phyloP scores from a whole-genome alignment of 2,329 filamentous ascomycete species.

The Annulohypoxylon truncatum region DNA sequence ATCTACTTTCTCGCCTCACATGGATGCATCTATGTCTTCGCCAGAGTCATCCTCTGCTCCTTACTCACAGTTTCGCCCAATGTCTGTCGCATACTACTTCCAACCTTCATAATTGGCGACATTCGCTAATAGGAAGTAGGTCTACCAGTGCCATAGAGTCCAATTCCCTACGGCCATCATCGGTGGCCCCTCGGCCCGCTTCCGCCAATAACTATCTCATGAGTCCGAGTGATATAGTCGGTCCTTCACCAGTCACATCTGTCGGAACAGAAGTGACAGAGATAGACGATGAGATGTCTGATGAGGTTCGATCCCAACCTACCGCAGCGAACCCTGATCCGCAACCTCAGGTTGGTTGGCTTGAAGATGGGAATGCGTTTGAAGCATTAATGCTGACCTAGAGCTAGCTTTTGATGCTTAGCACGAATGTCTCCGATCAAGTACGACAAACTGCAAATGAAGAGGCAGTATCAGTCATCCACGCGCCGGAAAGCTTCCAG shows the following conservation, averaged over 20 bases:
- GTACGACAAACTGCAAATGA: slow-evolving; percentile 73
- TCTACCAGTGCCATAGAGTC: slow-evolving; percentile 59
- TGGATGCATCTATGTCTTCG: slow-evolving; percentile 67
- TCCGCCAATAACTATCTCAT: slow-evolving; percentile 67
- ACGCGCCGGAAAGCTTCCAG: slow-evolving; percentile 85
- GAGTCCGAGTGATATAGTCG: slow-evolving; percentile 76
- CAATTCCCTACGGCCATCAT: slow-evolving; percentile 65
- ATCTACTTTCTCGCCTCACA: slow-evolving; percentile 64
- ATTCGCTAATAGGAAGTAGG: slow-evolving; percentile 34
- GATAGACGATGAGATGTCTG: slow-evolving; percentile 80
- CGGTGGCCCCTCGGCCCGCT: slow-evolving; percentile 60
- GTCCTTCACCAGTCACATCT: slow-evolving; percentile 86
- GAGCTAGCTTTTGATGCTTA: slow-evolving; percentile 62
- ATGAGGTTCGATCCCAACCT: slow-evolving; percentile 63
- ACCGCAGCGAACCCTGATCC: slow-evolving; percentile 51
- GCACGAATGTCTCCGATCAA: slow-evolving; percentile 67
- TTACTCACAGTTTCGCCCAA: slow-evolving; percentile 61
- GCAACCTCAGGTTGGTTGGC: slow-evolving; percentile 54
- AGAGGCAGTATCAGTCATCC: slow-evolving; percentile 89
- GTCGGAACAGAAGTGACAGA: slow-evolving; percentile 86
- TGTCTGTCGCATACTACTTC: slow-evolving; percentile 56
- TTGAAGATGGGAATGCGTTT: slow-evolving; percentile 20
- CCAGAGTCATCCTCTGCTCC: slow-evolving; percentile 63
- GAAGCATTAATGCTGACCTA: slow-evolving; percentile 38
- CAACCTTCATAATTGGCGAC: not conserved